Percentiles rank a stretch among this genome's conserved stretches.
Evolutionary conservation across 108 stramenopile genomes (phyloP).

Genomic region (Chaetoceros tenuissimus): DNA sequence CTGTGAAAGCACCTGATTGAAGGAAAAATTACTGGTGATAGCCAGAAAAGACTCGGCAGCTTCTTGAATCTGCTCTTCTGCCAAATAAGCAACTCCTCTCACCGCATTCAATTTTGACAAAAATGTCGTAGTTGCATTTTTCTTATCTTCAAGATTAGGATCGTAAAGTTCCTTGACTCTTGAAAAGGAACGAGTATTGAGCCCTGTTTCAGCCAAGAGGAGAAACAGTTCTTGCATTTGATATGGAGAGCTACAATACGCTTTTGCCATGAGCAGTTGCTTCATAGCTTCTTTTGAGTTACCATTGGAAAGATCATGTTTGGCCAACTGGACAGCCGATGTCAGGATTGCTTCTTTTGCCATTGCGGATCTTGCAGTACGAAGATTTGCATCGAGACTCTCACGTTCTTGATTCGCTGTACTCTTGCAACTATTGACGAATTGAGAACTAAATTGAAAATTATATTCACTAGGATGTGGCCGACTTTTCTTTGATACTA

Average conservation of each 20-base stretch:
- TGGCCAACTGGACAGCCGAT: not conserved
- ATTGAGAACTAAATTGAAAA: constrained; percentile 9
- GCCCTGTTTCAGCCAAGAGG: not conserved
- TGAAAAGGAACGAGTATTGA: not conserved
- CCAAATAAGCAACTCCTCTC: constrained; percentile 23
- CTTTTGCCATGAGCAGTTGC: not conserved
- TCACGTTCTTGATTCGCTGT: constrained; percentile 6
- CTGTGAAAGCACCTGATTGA: constrained; percentile 25
- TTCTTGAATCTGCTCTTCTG: constrained; percentile 24
- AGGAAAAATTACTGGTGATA: constrained; percentile 25
- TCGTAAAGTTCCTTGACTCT: not conserved
- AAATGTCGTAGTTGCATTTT: not conserved
- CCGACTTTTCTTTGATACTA: no score
- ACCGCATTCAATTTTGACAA: constrained; percentile 25
- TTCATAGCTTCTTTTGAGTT: not conserved
- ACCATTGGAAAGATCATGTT: not conserved
- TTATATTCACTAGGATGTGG: constrained; percentile 15
- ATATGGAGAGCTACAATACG: not conserved
- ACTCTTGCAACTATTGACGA: constrained; percentile 4
- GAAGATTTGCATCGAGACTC: not conserved
- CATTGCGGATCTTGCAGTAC: not conserved
- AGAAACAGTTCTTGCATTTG: not conserved
- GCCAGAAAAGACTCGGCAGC: constrained; percentile 22
- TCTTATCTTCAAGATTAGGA: not conserved
- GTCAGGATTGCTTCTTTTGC: not conserved